These are phyloP conservation scores for Trametes hirsuta DNA, from an alignment of 1,284 basidiomycete genomes.

Conservation along the genomic window DNA sequence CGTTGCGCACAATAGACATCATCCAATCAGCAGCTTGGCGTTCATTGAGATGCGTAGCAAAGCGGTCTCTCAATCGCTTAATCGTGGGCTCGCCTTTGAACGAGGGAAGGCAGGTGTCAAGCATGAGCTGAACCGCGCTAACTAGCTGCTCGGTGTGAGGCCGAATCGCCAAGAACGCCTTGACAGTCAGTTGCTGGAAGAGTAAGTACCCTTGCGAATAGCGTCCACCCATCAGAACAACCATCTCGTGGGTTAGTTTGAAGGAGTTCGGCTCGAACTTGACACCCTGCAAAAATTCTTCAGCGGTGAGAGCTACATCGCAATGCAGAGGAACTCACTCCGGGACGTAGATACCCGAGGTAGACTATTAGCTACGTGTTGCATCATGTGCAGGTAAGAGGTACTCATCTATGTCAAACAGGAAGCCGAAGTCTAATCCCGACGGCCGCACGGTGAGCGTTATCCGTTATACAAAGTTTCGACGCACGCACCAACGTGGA, in stretches of 20 bases:
- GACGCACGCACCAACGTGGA: conserved; percentile 79
- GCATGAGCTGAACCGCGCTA: conserved; percentile 90
- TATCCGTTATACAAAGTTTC: neutral
- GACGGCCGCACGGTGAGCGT: neutral
- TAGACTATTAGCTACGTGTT: conserved; percentile 29
- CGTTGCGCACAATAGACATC: conserved; percentile 87
- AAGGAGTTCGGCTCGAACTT: conserved; percentile 98
- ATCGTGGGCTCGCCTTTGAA: conserved; percentile 98
- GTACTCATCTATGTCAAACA: conserved; percentile 96
- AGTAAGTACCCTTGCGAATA: conserved; percentile 92
- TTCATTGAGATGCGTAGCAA: conserved; percentile 83
- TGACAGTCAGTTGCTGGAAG: conserved; percentile 93
- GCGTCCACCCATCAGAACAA: conserved; percentile 94
- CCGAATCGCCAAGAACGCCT: conserved; percentile 94
- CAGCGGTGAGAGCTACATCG: neutral
- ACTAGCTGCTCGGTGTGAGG: conserved; percentile 91
- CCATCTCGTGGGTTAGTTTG: conserved; percentile 99
- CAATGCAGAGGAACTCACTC: conserved; percentile 29
- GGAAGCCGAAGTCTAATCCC: conserved; percentile 89
- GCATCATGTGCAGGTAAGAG: conserved; percentile 3
- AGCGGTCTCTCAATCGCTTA: conserved; percentile 84
- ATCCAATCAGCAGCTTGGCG: conserved; percentile 93
- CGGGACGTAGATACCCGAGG: conserved; percentile 42
- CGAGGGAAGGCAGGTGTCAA: conserved; percentile 91
- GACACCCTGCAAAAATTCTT: conserved; percentile 67